Evolutionary conservation across 148 eudicot species (phyloP).

Genomic region (Chenopodium berlandieri): DNA sequence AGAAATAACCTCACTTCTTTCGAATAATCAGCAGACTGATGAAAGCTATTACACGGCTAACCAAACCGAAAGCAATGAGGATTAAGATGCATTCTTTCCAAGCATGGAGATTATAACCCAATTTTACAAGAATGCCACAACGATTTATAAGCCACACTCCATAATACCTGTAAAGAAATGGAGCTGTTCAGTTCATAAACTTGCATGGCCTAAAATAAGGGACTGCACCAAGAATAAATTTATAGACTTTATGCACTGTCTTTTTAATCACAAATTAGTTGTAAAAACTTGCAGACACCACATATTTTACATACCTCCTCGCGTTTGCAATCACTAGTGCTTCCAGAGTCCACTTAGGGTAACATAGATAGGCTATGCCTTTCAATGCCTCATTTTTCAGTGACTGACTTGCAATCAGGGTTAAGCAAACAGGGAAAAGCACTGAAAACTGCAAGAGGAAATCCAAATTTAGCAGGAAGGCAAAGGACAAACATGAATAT

Average conservation of each 20-base stretch:
- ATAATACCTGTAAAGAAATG: constrained; percentile 39
- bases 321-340: constrained; percentile 92
- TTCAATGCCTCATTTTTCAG: constrained; percentile 34
- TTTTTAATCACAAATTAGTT: background rate
- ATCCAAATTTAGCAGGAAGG: constrained; percentile 16
- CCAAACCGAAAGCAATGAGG: constrained; percentile 40
- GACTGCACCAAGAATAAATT: background rate
- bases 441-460: constrained; percentile 61
- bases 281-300: background rate
- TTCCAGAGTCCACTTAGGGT: constrained; percentile 93
- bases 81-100: constrained; percentile 43
- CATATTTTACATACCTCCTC: constrained; percentile 31
- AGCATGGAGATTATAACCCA: constrained; percentile 38
- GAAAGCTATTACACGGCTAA: constrained; percentile 53
- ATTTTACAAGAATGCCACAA: constrained; percentile 44
- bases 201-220: background rate
- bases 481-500: constrained; percentile 11
- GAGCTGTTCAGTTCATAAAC: background rate
- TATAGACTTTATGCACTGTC: background rate
- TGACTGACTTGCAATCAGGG: constrained; percentile 66
- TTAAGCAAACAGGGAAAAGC: constrained; percentile 69
- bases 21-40: constrained; percentile 44
- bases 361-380: constrained; percentile 56
- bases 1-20: constrained; percentile 34
- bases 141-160: constrained; percentile 77